phyloP scores from a whole-genome alignment of 2,329 filamentous ascomycete genomes.

The Sporothrix brunneoviolacea region DNA sequence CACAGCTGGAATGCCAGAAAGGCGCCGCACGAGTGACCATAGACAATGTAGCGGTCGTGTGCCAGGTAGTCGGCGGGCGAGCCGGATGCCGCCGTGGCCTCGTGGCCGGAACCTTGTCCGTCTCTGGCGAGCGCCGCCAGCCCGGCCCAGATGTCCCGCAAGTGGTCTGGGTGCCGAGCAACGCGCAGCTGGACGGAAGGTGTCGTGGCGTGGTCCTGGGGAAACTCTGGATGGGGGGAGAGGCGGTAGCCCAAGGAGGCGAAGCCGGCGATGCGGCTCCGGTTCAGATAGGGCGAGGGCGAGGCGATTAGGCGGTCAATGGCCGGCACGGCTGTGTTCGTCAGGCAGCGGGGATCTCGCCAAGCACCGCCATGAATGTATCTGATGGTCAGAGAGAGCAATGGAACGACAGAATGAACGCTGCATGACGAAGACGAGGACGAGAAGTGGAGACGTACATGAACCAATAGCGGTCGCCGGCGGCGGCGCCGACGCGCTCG shows the following conservation, averaged over 20 bases:
- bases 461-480: conserved; percentile 26
- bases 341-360: conserved; percentile 49
- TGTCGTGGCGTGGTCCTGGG: conserved; percentile 35
- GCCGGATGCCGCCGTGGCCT: conserved; percentile 17
- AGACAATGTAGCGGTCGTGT: conserved; percentile 43
- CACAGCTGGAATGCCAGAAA: conserved; percentile 57
- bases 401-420: background rate
- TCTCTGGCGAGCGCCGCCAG: conserved; percentile 41
- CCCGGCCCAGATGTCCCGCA: conserved; percentile 48
- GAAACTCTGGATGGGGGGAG: conserved; percentile 43
- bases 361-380: conserved; percentile 59
- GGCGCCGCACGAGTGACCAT: conserved; percentile 58
- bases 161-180: conserved; percentile 54
- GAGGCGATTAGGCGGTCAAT: conserved; percentile 13
- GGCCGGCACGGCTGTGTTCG: conserved; percentile 39
- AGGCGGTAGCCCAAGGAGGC: conserved; percentile 61
- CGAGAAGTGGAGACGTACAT: conserved; percentile 25
- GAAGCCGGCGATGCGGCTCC: conserved; percentile 48
- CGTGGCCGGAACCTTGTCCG: conserved; percentile 27
- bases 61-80: conserved; percentile 15
- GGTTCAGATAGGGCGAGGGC: conserved; percentile 35
- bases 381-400: background rate
- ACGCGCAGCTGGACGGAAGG: conserved; percentile 30
- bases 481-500: conserved; percentile 14
- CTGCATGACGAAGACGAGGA: too few species aligned